Percentiles rank a stretch among this genome's conserved stretches.
phyloP scores from a whole-genome alignment of 805 yeast species.

The Ogataea salicorniae region DNA sequence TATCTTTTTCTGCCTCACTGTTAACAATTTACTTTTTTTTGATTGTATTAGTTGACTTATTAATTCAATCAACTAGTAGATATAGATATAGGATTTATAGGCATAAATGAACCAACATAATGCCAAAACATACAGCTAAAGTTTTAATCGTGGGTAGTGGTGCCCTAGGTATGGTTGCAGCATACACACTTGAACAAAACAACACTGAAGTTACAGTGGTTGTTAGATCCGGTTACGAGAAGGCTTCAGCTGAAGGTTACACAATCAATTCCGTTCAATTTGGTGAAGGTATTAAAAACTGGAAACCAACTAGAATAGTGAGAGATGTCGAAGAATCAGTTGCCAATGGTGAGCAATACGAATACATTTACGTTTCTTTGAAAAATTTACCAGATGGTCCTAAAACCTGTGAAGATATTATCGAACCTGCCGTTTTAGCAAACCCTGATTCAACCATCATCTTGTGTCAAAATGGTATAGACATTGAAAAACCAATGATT shows the following conservation, averaged over 20 bases:
- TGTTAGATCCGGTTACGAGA: slow-evolving; percentile 56
- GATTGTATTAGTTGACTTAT: too few relatives aligned
- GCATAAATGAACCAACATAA: background rate
- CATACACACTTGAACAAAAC: slow-evolving; percentile 49
- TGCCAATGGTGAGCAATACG: slow-evolving; percentile 34
- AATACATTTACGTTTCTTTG: slow-evolving; percentile 52
- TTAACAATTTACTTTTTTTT: too few relatives aligned
- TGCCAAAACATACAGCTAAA: slow-evolving; percentile 4
- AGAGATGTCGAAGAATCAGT: slow-evolving; percentile 42
- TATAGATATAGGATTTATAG: too few relatives aligned
- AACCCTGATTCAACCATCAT: slow-evolving; percentile 27
- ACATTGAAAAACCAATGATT: slow-evolving; percentile 33
- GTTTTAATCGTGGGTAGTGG: slow-evolving; percentile 76
- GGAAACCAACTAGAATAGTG: slow-evolving; percentile 48
- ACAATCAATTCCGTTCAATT: slow-evolving; percentile 55
- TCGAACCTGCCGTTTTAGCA: slow-evolving; percentile 31
- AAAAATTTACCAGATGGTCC: slow-evolving; percentile 57
- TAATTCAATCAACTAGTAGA: too few relatives aligned
- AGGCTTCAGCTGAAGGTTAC: slow-evolving; percentile 48
- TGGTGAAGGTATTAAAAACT: slow-evolving; percentile 41
- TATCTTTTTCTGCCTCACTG: background rate
- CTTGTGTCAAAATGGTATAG: slow-evolving; percentile 37
- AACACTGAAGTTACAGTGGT: slow-evolving; percentile 52
- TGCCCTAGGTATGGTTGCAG: slow-evolving; percentile 79
- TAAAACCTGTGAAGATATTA: slow-evolving; percentile 37